phyloP scores from a whole-genome alignment of 2,329 filamentous ascomycete genomes.

The Neonectria magnoliae region DNA sequence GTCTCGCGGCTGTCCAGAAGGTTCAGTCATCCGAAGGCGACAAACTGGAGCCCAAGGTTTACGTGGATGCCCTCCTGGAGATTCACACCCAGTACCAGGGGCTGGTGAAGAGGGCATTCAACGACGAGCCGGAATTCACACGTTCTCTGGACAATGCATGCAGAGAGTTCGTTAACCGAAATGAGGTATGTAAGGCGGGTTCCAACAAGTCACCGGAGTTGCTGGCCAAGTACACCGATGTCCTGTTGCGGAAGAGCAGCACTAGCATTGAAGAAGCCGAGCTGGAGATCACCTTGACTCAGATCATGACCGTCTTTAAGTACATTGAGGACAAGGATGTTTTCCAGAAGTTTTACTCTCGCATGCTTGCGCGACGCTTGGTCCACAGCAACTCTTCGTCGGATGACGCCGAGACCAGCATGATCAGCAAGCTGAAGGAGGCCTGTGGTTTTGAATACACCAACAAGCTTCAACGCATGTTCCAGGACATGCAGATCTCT shows the following conservation, averaged over 20 bases:
- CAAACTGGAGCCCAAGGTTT: conserved; percentile 93
- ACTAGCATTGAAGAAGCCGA: conserved; percentile 95
- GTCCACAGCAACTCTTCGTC: conserved; percentile 96
- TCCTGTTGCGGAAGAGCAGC: conserved; percentile 89
- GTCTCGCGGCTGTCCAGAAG: conserved; percentile 88
- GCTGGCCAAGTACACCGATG: conserved; percentile 94
- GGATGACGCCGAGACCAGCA: conserved; percentile 96
- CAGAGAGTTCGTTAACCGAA: conserved; percentile 97
- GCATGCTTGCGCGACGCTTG: conserved; percentile 92
- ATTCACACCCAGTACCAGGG: conserved; percentile 94
- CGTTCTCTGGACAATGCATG: conserved; percentile 96
- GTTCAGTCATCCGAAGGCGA: conserved; percentile 87
- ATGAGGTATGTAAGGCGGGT: conserved; percentile 92
- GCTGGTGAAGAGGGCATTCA: conserved; percentile 91
- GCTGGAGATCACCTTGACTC: conserved; percentile 84
- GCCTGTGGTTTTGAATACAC: conserved; percentile 99
- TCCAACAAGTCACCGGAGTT: conserved; percentile 95
- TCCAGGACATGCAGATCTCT: conserved; percentile 99
- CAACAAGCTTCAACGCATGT: conserved; percentile 99
- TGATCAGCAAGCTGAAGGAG: conserved; percentile 99
- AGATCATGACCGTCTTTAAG: conserved; percentile 99
- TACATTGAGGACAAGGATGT: conserved; percentile 99
- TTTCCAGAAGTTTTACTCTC: conserved; percentile 99
- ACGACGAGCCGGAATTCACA: conserved; percentile 96
- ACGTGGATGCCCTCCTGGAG: conserved; percentile 93